Evolutionary conservation across 768 basidiomycete species (phyloP).

Genomic region (Candolleomyces efflorescens): DNA sequence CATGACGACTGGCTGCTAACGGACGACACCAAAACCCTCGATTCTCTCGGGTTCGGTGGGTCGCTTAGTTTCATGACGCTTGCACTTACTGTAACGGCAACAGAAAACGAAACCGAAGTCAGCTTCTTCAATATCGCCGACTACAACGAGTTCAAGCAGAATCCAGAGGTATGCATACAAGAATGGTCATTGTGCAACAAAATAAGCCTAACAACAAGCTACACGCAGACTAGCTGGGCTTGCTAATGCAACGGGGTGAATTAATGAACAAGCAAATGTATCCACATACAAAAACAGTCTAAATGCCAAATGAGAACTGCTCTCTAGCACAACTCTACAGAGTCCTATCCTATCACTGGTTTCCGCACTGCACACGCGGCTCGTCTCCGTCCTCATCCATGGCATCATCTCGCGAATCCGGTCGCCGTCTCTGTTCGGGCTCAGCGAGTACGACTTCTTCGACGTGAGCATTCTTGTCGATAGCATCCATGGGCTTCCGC

Average conservation of each 20-base stretch:
- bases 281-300: slow-evolving; percentile 25
- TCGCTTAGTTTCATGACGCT: slow-evolving; percentile 4
- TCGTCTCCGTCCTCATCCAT: slow-evolving; percentile 96
- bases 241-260: slow-evolving; percentile 23
- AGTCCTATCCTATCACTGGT: slow-evolving; percentile 50
- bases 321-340: slow-evolving; percentile 8
- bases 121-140: slow-evolving; percentile 80
- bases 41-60: slow-evolving; percentile 73
- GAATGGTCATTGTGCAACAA: neutral
- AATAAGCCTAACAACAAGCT: neutral
- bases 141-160: slow-evolving; percentile 77
- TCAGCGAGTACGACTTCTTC: slow-evolving; percentile 88
- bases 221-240: slow-evolving; percentile 43
- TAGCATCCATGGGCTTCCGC: slow-evolving; percentile 61
- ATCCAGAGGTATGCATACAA: slow-evolving; percentile 65
- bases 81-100: neutral
- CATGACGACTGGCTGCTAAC: slow-evolving; percentile 90
- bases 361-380: slow-evolving; percentile 94
- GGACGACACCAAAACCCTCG: slow-evolving; percentile 62
- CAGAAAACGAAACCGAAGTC: slow-evolving; percentile 95
- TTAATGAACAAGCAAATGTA: slow-evolving; percentile 31
- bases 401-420: slow-evolving; percentile 44
- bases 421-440: slow-evolving; percentile 60
- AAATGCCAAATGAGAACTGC: slow-evolving; percentile 14
- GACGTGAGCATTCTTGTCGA: slow-evolving; percentile 59